These are phyloP conservation scores for Endogone sp. DNA, from an alignment of 192 early-diverging fungal species.

Conservation along the genomic window DNA sequence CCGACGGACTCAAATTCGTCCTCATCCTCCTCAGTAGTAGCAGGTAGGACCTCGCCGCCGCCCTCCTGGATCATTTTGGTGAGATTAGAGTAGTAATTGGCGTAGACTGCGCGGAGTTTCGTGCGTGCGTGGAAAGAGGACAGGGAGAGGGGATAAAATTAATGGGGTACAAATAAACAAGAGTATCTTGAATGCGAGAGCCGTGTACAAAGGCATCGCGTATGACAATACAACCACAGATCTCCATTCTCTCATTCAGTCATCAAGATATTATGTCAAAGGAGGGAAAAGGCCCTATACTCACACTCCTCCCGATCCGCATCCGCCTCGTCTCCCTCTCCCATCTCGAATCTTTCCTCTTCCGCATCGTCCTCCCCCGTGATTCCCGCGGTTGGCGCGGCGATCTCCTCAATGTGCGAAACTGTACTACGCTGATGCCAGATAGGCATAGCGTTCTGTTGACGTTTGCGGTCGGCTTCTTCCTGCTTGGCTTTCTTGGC, in stretches of 20 bases:
- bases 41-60: neutral
- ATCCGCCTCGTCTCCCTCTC: conserved; percentile 31
- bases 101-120: neutral
- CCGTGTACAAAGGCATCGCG: neutral
- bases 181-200: neutral
- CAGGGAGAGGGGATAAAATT: neutral
- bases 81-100: neutral
- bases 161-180: neutral
- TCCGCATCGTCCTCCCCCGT: conserved; percentile 27
- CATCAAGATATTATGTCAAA: no score
- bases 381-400: conserved; percentile 22
- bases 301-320: conserved; percentile 42
- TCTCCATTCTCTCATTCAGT: no score
- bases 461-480: conserved; percentile 62
- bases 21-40: neutral
- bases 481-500: conserved; percentile 57
- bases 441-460: conserved; percentile 72
- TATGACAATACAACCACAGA: no score
- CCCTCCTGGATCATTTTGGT: neutral
- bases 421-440: conserved; percentile 79
- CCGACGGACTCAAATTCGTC: neutral
- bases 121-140: neutral
- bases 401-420: conserved; percentile 44
- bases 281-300: neutral
- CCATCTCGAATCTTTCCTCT: conserved; percentile 36